Evolutionary conservation across 2,329 filamentous ascomycete species (phyloP).

Genomic region (Leptosphaerulina australis): DNA sequence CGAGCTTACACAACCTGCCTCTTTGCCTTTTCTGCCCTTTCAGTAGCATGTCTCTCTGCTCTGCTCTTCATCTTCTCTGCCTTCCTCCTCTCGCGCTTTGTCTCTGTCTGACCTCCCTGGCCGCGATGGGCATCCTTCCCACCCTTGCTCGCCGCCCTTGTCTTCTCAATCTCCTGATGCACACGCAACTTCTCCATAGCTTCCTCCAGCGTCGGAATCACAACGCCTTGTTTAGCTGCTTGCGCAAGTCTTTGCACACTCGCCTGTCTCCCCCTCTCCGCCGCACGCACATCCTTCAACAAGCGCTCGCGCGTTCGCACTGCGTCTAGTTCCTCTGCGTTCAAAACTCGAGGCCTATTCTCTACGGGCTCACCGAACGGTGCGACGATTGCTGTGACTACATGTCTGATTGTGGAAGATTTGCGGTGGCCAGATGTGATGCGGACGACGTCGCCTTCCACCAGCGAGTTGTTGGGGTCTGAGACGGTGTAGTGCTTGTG

Average conservation of each 20-base stretch:
- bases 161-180: slow-evolving; percentile 28
- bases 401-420: slow-evolving; percentile 71
- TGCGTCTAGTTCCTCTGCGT: slow-evolving; percentile 64
- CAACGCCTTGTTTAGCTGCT: slow-evolving; percentile 35
- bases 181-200: slow-evolving; percentile 38
- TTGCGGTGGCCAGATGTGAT: slow-evolving; percentile 71
- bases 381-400: slow-evolving; percentile 76
- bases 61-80: slow-evolving; percentile 33
- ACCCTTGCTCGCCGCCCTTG: slow-evolving; percentile 12
- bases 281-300: slow-evolving; percentile 62
- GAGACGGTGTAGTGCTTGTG: slow-evolving; percentile 73
- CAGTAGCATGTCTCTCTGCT: slow-evolving; percentile 32
- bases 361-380: slow-evolving; percentile 70
- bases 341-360: slow-evolving; percentile 69
- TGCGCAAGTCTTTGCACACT: slow-evolving; percentile 38
- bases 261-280: slow-evolving; percentile 40
- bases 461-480: slow-evolving; percentile 75
- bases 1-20: slow-evolving; percentile 28
- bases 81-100: slow-evolving; percentile 35
- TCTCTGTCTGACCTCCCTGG: slow-evolving; percentile 35
- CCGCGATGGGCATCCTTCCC: slow-evolving; percentile 32
- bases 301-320: slow-evolving; percentile 61
- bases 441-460: slow-evolving; percentile 75
- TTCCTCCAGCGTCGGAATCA: slow-evolving; percentile 40
- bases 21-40: slow-evolving; percentile 30